A percentile compares a stretch with the other conserved stretches of the same genome.
These are phyloP conservation scores for Apium graveolens DNA, from an alignment of 129 eudicot genomes.

Conservation along the genomic window DNA sequence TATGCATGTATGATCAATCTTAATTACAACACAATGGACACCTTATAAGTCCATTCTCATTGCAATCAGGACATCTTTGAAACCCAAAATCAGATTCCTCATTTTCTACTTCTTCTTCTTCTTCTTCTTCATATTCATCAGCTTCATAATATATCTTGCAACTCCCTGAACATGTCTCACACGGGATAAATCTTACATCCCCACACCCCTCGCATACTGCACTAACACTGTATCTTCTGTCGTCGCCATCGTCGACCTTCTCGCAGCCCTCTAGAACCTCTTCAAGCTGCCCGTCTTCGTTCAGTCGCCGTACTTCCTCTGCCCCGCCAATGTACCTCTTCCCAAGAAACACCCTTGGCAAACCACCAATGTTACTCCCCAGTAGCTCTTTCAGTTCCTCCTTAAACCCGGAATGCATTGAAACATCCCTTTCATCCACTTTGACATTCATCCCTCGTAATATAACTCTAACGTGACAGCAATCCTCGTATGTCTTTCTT, in stretches of 20 bases:
- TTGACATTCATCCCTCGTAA: conserved; percentile 50
- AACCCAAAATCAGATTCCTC: conserved; percentile 66
- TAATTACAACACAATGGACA: conserved; percentile 77
- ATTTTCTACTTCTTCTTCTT: conserved; percentile 34
- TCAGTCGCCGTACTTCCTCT: conserved; percentile 59
- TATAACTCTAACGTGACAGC: conserved; percentile 61
- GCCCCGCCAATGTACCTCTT: conserved; percentile 65
- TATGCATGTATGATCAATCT: conserved; percentile 15
- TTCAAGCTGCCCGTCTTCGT: conserved; percentile 71
- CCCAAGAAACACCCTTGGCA: conserved; percentile 77
- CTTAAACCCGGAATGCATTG: conserved; percentile 92
- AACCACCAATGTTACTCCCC: conserved; percentile 39
- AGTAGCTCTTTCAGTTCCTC: conserved; percentile 66
- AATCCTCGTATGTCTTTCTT: conserved; percentile 89
- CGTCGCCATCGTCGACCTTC: conserved; percentile 21
- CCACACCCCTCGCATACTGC: conserved; percentile 74
- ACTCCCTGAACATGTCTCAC: conserved; percentile 91
- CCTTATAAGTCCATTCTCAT: conserved; percentile 77
- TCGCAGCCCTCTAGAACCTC: conserved; percentile 58
- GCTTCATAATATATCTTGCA: conserved; percentile 68
- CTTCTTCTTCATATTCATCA: conserved; percentile 36
- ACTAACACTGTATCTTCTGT: conserved; percentile 22
- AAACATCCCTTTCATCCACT: conserved; percentile 88
- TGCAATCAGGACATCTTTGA: conserved; percentile 87
- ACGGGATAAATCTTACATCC: conserved; percentile 66